Percentiles rank a stretch among this genome's conserved stretches.
Evolutionary conservation across 179 eudicot genomes (phyloP).

Genomic region (Carnegiea gigantea): DNA sequence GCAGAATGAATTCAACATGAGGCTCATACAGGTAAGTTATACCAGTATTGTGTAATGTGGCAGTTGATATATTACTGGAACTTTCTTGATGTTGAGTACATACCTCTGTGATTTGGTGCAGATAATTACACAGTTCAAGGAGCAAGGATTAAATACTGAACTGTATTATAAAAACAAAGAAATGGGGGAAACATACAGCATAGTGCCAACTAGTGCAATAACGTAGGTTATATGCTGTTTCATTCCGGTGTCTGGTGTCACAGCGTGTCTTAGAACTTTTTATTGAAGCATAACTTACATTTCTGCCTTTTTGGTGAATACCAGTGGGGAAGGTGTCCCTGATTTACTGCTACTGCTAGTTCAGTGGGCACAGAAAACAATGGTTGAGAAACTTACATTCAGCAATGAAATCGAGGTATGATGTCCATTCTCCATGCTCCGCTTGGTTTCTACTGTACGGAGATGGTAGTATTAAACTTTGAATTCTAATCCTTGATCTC

Average conservation of each 20-base stretch:
- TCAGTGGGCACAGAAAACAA: not conserved
- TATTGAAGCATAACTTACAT: not conserved
- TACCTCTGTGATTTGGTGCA: not conserved
- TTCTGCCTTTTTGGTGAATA: not conserved
- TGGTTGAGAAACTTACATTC: conserved; percentile 2
- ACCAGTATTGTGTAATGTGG: not conserved
- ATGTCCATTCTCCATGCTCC: not conserved
- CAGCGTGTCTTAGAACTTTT: not conserved
- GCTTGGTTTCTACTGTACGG: not conserved
- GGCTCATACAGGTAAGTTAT: not conserved
- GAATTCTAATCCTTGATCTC: not conserved
- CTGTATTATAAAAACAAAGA: not conserved
- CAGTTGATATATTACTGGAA: not conserved
- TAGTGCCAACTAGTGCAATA: conserved; percentile 1
- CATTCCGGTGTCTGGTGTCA: not conserved
- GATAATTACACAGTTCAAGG: not conserved
- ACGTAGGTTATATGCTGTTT: not conserved
- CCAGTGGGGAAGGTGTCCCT: not conserved
- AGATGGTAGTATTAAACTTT: not conserved
- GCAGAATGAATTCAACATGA: conserved; percentile 2
- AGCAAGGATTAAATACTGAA: conserved; percentile 2
- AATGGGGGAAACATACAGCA: not conserved
- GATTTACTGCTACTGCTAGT: not conserved
- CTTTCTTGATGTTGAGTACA: not conserved
- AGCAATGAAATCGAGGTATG: not conserved